Evolutionary conservation across 768 basidiomycete species (phyloP).

Genomic region (Hebeloma cylindrosporum): DNA sequence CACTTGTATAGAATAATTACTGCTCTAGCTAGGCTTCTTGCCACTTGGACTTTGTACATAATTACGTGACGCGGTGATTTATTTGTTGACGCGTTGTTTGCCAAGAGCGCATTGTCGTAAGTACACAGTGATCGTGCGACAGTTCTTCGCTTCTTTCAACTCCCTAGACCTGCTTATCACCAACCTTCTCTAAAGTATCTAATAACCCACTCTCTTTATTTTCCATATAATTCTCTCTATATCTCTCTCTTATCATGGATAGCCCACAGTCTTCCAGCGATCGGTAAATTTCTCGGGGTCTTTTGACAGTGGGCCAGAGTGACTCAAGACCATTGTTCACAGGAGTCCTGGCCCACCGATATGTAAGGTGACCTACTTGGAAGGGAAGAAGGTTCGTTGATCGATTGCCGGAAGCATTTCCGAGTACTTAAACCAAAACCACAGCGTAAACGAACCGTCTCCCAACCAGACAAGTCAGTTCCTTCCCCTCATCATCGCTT

Average conservation of each 20-base stretch:
- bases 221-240: slow-evolving; percentile 1
- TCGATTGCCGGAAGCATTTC: slow-evolving; percentile 5
- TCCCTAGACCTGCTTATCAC: background rate
- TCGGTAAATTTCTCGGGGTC: slow-evolving; percentile 17
- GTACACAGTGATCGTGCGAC: no score
- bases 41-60: background rate
- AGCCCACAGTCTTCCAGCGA: slow-evolving; percentile 16
- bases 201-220: slow-evolving; percentile 10
- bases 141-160: background rate
- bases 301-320: slow-evolving; percentile 2
- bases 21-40: background rate
- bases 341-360: slow-evolving; percentile 12
- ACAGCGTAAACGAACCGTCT: slow-evolving; percentile 26
- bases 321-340: slow-evolving; percentile 10
- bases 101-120: no score
- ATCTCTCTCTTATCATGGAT: slow-evolving; percentile 17
- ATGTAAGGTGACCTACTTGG: slow-evolving; percentile 33
- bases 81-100: slow-evolving; percentile 25
- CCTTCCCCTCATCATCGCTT: background rate
- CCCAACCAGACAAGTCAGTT: slow-evolving; percentile 22
- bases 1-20: no score
- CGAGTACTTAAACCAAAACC: slow-evolving; percentile 10
- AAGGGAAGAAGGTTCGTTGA: slow-evolving; percentile 34
- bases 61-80: slow-evolving; percentile 2
- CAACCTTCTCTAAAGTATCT: slow-evolving; percentile 4